These are phyloP conservation scores for Plasmopara muralis DNA, from an alignment of 352 stramenopile species.

Conservation along the genomic window DNA sequence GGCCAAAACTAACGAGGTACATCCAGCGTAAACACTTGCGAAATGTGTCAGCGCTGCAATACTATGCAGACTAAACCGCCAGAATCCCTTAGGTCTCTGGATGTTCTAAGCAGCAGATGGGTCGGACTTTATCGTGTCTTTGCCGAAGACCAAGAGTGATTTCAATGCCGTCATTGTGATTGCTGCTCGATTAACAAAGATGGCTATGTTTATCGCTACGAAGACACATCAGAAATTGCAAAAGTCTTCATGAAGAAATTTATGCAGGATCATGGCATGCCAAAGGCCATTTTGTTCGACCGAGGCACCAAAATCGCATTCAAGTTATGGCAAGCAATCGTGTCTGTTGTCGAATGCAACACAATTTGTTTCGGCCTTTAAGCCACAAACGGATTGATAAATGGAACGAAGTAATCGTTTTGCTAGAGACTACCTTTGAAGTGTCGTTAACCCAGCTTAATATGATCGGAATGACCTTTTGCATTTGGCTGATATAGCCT, in stretches of 20 bases:
- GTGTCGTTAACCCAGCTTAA: constrained; percentile 1
- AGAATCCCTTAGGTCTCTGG: constrained; percentile 4
- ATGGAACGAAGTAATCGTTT: not conserved
- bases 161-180: constrained; percentile 4
- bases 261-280: not conserved
- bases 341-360: not conserved
- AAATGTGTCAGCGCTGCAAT: constrained; percentile 10
- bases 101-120: constrained; percentile 3
- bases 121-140: not conserved
- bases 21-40: not conserved
- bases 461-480: not conserved
- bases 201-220: not conserved
- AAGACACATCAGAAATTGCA: not conserved
- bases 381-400: no score
- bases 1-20: not conserved
- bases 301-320: not conserved
- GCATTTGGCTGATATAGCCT: not conserved
- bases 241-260: not conserved
- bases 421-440: not conserved
- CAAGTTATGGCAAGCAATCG: not conserved
- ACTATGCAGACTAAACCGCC: not conserved
- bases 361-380: not conserved
- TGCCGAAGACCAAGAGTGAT: not conserved
- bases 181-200: not conserved
- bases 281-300: not conserved